phyloP scores from a whole-genome alignment of 345 rosid species.

The Laguncularia racemosa region DNA sequence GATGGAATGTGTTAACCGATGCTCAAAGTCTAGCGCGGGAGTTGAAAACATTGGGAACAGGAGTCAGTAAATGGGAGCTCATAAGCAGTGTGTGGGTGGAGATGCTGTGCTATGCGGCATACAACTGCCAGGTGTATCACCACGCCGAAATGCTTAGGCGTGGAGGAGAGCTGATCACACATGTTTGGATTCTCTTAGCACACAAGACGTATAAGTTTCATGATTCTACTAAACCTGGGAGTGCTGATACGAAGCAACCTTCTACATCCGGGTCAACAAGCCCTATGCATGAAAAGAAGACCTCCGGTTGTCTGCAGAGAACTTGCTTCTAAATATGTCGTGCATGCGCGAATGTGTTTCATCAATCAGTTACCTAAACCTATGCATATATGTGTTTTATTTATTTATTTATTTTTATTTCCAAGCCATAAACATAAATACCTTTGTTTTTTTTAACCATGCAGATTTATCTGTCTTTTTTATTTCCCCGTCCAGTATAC shows the following conservation, averaged over 20 bases:
- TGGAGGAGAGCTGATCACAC: slow-evolving; percentile 8
- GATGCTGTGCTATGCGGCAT: slow-evolving; percentile 6
- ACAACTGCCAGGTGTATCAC: slow-evolving; percentile 5
- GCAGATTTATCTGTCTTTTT: too few relatives aligned
- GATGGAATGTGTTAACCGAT: slow-evolving; percentile 4
- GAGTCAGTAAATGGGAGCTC: not conserved
- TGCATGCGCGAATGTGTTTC: too few relatives aligned
- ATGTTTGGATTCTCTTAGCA: slow-evolving; percentile 4
- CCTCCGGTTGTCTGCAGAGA: too few relatives aligned
- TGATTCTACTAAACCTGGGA: not conserved
- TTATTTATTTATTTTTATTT: too few relatives aligned
- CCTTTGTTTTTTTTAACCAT: too few relatives aligned
- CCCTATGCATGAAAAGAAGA: not conserved
- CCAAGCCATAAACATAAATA: too few relatives aligned
- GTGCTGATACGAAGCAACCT: too few relatives aligned
- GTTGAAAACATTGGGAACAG: not conserved
- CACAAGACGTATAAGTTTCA: slow-evolving; percentile 4
- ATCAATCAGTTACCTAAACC: too few relatives aligned
- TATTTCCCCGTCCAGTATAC: too few relatives aligned
- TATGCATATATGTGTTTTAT: too few relatives aligned
- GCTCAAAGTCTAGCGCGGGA: not conserved
- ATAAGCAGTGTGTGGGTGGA: slow-evolving; percentile 7
- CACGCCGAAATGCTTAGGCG: slow-evolving; percentile 3
- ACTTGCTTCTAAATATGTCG: too few relatives aligned
- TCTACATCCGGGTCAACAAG: not conserved